Conservation (phyloP, 176 grass and related monocot genomes). For the Aegilops bicornis region DNA sequence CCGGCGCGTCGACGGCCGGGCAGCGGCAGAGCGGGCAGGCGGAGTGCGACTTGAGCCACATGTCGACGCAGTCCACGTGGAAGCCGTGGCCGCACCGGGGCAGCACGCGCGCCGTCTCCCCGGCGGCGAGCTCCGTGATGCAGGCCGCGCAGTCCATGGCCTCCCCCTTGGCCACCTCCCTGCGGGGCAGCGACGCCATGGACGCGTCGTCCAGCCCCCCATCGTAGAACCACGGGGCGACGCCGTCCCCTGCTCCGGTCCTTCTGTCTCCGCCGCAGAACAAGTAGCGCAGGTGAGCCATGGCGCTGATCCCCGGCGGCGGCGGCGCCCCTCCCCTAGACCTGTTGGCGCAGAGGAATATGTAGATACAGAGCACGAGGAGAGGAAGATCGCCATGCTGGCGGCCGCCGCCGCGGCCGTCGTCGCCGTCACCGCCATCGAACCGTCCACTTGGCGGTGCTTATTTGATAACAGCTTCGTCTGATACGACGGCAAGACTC, state of each 20-base stretch:
- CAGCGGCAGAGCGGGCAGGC: conserved; percentile 86
- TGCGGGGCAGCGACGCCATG: conserved; percentile 44
- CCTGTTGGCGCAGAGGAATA: conserved; percentile 61
- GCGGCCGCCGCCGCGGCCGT: conserved; percentile 49
- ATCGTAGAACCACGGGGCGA: conserved; percentile 32
- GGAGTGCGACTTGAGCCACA: conserved; percentile 80
- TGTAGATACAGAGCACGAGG: conserved; percentile 60
- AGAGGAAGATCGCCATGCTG: conserved; percentile 53
- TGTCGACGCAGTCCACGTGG: conserved; percentile 80
- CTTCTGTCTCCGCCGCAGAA: background rate
- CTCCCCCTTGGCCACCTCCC: conserved; percentile 38
- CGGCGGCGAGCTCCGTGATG: conserved; percentile 59
- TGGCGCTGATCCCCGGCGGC: background rate
- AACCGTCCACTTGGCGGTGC: no score
- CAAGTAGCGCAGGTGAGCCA: conserved; percentile 16
- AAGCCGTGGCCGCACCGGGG: conserved; percentile 75
- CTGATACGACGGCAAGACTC: no score
- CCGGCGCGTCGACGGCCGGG: conserved; percentile 58
- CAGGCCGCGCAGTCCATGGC: conserved; percentile 74
- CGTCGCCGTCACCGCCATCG: conserved; percentile 55
- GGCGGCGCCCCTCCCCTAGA: conserved; percentile 16
- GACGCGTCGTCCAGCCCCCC: conserved; percentile 59
- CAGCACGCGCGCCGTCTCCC: conserved; percentile 68
- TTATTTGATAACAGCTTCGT: no score
- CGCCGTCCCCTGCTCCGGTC: background rate